phyloP scores from a whole-genome alignment of 306 rosid genomes.

The Glycine latifolia region DNA sequence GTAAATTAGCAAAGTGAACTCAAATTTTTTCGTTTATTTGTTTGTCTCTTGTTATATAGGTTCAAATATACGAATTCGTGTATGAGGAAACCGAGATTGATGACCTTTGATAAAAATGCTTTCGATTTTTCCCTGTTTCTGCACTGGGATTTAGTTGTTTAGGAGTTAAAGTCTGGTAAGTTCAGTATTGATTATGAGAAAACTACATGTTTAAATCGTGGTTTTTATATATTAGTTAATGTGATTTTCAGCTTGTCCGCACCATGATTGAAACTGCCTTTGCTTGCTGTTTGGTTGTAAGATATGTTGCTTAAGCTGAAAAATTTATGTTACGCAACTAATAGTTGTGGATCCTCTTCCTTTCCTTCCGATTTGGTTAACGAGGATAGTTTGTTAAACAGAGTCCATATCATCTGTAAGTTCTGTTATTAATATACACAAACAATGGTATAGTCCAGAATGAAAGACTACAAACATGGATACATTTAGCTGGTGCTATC shows the following conservation, averaged over 20 bases:
- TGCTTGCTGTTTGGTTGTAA: neutral
- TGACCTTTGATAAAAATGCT: conserved; percentile 3
- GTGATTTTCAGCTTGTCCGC: neutral
- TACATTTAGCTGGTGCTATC: neutral
- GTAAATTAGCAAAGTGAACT: conserved; percentile 37
- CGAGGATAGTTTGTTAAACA: neutral
- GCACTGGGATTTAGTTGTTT: neutral
- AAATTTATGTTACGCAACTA: neutral
- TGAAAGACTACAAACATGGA: neutral
- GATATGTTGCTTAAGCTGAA: neutral
- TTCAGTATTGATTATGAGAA: neutral
- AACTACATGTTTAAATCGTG: neutral
- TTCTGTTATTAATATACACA: neutral
- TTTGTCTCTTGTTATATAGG: neutral
- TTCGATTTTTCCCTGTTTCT: neutral
- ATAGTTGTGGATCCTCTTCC: neutral
- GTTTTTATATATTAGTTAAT: neutral
- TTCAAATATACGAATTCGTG: neutral
- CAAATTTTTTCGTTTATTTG: neutral
- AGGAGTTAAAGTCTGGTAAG: neutral
- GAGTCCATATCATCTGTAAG: neutral
- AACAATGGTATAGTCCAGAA: neutral
- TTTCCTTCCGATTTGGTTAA: neutral
- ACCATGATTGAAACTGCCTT: neutral
- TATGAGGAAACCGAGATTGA: conserved; percentile 9